These are phyloP conservation scores for Coprinellus micaceus DNA, from an alignment of 768 basidiomycete genomes.

Conservation along the genomic window DNA sequence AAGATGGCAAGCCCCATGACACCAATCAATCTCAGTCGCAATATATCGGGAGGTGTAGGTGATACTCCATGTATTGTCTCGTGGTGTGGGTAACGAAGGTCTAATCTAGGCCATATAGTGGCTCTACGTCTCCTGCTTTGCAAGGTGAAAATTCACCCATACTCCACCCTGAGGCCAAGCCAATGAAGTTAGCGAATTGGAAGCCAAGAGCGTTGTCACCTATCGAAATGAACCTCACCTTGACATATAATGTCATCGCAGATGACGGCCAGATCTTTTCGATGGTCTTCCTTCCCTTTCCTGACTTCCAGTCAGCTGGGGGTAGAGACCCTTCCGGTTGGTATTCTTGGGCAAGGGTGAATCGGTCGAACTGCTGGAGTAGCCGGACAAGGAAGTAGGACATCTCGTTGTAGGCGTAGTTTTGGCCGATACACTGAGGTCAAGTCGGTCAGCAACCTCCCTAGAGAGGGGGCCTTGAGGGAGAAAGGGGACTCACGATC, in stretches of 20 bases:
- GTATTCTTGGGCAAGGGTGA: conserved; percentile 56
- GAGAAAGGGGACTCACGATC: conserved; percentile 32
- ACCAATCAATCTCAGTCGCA: too few species aligned
- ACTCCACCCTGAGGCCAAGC: conserved; percentile 48
- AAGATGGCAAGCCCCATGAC: too few species aligned
- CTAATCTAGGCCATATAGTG: too few species aligned
- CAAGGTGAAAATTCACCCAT: too few species aligned
- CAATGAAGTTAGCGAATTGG: not conserved
- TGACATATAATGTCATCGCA: conserved; percentile 62
- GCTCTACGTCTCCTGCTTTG: too few species aligned
- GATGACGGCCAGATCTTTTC: conserved; percentile 64
- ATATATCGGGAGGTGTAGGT: too few species aligned
- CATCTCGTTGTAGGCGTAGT: conserved; percentile 74
- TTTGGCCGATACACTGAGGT: conserved; percentile 64
- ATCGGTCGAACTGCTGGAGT: conserved; percentile 59
- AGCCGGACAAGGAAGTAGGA: conserved; percentile 69
- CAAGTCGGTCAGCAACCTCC: not conserved
- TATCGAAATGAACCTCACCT: conserved; percentile 46
- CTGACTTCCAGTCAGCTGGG: conserved; percentile 51
- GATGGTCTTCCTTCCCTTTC: conserved; percentile 45
- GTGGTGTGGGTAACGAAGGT: too few species aligned
- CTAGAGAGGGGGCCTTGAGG: not conserved
- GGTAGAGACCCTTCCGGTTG: conserved; percentile 64
- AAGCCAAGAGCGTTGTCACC: not conserved
- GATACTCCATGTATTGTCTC: too few species aligned